These are phyloP conservation scores for Carnegiea gigantea DNA, from an alignment of 179 eudicot genomes.

Conservation along the genomic window DNA sequence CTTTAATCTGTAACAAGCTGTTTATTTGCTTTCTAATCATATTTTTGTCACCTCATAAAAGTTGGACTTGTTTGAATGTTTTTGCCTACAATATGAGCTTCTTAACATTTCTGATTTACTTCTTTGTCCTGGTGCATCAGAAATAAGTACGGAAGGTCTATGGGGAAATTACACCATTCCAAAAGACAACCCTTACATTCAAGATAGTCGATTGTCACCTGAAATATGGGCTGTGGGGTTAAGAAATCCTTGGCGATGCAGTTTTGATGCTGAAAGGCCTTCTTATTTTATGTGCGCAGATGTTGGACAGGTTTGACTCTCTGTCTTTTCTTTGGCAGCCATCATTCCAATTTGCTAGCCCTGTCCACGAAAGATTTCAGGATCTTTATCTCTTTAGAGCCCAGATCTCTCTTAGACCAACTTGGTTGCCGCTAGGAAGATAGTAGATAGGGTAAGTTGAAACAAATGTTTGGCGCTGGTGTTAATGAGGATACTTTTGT, in stretches of 20 bases:
- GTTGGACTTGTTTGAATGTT: not conserved
- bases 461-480: no score
- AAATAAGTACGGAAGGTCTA: slow-evolving; percentile 42
- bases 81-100: not conserved
- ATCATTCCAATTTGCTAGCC: no score
- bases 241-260: slow-evolving; percentile 90
- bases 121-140: slow-evolving; percentile 50
- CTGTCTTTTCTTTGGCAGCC: not conserved
- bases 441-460: no score
- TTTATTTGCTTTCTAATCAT: not conserved
- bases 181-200: slow-evolving; percentile 66
- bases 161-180: slow-evolving; percentile 96
- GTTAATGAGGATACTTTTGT: no score
- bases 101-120: slow-evolving; percentile 1
- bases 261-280: slow-evolving; percentile 81
- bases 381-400: not conserved
- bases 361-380: no score
- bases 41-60: not conserved
- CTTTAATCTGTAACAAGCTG: not conserved
- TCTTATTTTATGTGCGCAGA: slow-evolving; percentile 79
- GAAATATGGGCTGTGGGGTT: slow-evolving; percentile 89
- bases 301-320: slow-evolving; percentile 66
- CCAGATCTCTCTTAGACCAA: no score
- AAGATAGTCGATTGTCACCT: slow-evolving; percentile 56
- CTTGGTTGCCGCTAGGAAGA: no score